A percentile compares a stretch with the other conserved stretches of the same genome.
Conservation (phyloP, 1,284 basidiomycete genomes). For the Fomes fomentarius region DNA sequence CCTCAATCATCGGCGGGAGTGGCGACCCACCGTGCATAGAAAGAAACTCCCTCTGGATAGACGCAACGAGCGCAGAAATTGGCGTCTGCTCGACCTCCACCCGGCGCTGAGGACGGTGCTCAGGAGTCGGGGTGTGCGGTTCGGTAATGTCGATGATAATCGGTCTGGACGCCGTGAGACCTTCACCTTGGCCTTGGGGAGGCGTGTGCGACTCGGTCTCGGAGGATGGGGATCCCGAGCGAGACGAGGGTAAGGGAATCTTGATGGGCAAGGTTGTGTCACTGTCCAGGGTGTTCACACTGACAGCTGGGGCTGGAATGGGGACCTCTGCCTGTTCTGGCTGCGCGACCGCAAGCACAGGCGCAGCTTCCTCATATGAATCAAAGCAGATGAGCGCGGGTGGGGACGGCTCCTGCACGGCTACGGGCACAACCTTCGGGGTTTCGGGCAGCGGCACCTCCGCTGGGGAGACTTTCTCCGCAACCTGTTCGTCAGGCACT, state of each 20-base stretch:
- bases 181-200: not conserved
- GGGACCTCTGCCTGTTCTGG: no score
- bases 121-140: conserved; percentile 13
- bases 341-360: not conserved
- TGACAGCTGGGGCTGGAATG: no score
- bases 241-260: conserved; percentile 16
- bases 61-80: conserved; percentile 67
- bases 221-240: conserved; percentile 2
- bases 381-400: conserved; percentile 1
- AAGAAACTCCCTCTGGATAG: conserved; percentile 71
- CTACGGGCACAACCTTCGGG: conserved; percentile 1
- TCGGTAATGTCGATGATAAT: conserved; percentile 3
- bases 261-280: conserved; percentile 1
- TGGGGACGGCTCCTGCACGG: not conserved
- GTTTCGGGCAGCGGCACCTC: conserved; percentile 24
- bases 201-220: not conserved
- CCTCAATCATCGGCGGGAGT: conserved; percentile 21
- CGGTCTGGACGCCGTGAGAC: not conserved
- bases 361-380: not conserved
- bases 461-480: conserved; percentile 7
- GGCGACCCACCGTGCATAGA: conserved; percentile 41
- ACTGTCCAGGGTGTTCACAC: no score
- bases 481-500: conserved; percentile 10
- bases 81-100: conserved; percentile 49
- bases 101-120: conserved; percentile 19